Evolutionary conservation across 352 stramenopile species (phyloP).

Genomic region (Halophytophthora batemanensis): DNA sequence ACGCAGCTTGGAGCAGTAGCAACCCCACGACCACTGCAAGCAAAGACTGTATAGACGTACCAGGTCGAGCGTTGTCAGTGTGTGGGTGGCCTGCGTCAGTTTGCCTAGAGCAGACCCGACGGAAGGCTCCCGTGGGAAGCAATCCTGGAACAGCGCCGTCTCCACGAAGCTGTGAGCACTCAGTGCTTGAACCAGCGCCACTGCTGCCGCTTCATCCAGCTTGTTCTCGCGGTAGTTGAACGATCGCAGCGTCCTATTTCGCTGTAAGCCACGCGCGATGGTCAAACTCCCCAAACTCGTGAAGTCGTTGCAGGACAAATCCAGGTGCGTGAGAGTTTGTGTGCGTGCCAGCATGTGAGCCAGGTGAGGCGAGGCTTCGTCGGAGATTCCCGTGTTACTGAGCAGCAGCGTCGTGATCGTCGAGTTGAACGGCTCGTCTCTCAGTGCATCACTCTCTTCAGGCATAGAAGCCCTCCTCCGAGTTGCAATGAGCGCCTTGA

Average conservation of each 20-base stretch:
- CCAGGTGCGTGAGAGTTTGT: slow-evolving; percentile 47
- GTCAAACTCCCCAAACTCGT: slow-evolving; percentile 25
- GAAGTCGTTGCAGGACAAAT: slow-evolving; percentile 54
- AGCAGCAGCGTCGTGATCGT: slow-evolving; percentile 53
- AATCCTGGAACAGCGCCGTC: slow-evolving; percentile 54
- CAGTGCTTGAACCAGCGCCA: slow-evolving; percentile 36
- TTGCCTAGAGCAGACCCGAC: slow-evolving; percentile 31
- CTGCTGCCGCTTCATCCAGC: slow-evolving; percentile 33
- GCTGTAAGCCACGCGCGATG: slow-evolving; percentile 45
- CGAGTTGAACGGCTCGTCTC: slow-evolving; percentile 48
- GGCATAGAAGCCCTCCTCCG: slow-evolving; percentile 14
- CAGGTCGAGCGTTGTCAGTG: slow-evolving; percentile 49
- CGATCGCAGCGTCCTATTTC: slow-evolving; percentile 40
- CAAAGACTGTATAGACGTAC: slow-evolving; percentile 16
- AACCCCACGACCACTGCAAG: neutral
- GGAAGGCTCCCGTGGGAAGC: slow-evolving; percentile 32
- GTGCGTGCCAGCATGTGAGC: slow-evolving; percentile 45
- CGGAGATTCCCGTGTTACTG: slow-evolving; percentile 58
- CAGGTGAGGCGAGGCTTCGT: slow-evolving; percentile 42
- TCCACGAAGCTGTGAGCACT: slow-evolving; percentile 33
- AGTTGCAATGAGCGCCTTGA: slow-evolving; percentile 47
- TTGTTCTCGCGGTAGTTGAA: slow-evolving; percentile 66
- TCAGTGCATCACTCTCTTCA: slow-evolving; percentile 7
- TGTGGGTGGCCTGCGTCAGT: slow-evolving; percentile 22
- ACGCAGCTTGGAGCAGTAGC: too few relatives aligned